Conservation (phyloP, 2,329 filamentous ascomycete species). For the Trichoderma koningii region DNA sequence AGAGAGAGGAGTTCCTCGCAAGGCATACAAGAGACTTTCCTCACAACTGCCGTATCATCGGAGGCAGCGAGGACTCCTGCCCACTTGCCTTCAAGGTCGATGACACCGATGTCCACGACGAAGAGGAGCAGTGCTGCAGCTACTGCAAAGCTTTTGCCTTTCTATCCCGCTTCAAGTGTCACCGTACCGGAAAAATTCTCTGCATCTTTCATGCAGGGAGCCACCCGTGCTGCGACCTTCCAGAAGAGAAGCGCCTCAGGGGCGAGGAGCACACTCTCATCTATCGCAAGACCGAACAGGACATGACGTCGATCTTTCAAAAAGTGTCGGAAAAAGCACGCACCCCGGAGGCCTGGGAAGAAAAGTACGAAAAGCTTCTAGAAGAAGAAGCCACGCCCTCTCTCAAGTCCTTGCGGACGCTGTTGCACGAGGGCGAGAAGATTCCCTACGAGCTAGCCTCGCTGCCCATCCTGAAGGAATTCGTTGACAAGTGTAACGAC, state of each 20-base stretch:
- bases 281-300: slow-evolving; percentile 75
- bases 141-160: slow-evolving; percentile 94
- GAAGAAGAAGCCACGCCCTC: slow-evolving; percentile 82
- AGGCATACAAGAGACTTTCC: slow-evolving; percentile 60
- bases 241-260: slow-evolving; percentile 66
- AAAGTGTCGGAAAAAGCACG: slow-evolving; percentile 85
- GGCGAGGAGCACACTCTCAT: slow-evolving; percentile 73
- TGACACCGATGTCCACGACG: slow-evolving; percentile 78
- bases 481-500: slow-evolving; percentile 94
- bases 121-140: slow-evolving; percentile 90
- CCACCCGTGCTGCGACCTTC: slow-evolving; percentile 75
- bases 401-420: slow-evolving; percentile 78
- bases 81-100: slow-evolving; percentile 64
- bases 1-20: slow-evolving; percentile 68
- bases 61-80: slow-evolving; percentile 54
- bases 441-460: slow-evolving; percentile 89
- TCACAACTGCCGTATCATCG: slow-evolving; percentile 54
- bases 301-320: slow-evolving; percentile 64
- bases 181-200: slow-evolving; percentile 75
- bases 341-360: slow-evolving; percentile 84
- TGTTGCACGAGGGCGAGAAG: slow-evolving; percentile 91
- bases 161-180: slow-evolving; percentile 85
- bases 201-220: slow-evolving; percentile 81
- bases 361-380: slow-evolving; percentile 82
- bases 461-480: slow-evolving; percentile 77